phyloP scores from a whole-genome alignment of 164 flowering plant genomes.

The Umbilicus rupestris region DNA sequence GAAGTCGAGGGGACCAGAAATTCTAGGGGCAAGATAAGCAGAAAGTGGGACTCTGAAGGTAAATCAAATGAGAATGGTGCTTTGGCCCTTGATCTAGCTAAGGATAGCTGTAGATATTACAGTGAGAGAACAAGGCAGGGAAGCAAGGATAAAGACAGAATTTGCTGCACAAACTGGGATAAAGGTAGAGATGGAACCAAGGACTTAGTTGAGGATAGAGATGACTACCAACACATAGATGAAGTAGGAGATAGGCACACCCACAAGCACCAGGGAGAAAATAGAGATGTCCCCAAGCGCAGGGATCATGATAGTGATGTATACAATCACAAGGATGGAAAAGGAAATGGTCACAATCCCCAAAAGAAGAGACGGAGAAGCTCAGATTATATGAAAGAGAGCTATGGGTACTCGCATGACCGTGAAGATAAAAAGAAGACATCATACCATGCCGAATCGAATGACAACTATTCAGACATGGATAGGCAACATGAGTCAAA shows the following conservation, averaged over 20 bases:
- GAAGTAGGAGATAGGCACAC: background rate
- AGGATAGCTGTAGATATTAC: background rate
- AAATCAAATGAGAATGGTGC: background rate
- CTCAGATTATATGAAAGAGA: background rate
- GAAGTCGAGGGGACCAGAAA: background rate
- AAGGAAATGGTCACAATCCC: background rate
- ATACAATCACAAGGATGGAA: background rate
- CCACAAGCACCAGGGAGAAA: background rate
- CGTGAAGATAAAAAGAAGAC: background rate
- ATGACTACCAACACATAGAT: too few species aligned
- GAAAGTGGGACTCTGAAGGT: background rate
- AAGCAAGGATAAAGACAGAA: background rate
- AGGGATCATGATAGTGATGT: background rate
- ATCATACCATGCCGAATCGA: background rate
- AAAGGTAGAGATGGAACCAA: background rate
- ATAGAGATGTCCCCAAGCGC: background rate
- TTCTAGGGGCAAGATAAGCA: background rate
- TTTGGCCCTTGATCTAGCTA: background rate
- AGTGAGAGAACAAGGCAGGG: background rate
- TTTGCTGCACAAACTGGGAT: constrained; percentile 1
- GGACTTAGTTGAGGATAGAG: background rate
- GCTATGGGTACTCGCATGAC: background rate
- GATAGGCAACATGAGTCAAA: background rate
- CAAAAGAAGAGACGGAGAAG: constrained; percentile 1
- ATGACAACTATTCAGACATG: background rate